phyloP scores from a whole-genome alignment of 129 eudicot genomes.

The Escallonia rubra region DNA sequence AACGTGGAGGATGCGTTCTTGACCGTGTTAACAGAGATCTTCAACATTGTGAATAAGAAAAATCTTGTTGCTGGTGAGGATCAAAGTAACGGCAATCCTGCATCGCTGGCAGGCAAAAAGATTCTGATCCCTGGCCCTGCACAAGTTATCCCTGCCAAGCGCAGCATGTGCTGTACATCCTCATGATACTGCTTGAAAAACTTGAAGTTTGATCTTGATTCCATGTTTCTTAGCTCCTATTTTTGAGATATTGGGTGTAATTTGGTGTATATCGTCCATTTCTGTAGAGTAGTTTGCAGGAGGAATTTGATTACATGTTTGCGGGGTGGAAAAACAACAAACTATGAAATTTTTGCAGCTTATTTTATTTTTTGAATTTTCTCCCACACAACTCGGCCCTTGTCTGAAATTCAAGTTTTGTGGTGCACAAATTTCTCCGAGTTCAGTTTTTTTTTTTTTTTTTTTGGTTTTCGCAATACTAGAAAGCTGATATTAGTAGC shows the following conservation, averaged over 20 bases:
- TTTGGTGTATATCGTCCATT: conserved; percentile 1
- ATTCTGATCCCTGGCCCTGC: conserved; percentile 55
- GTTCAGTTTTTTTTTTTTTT: too few relatives aligned
- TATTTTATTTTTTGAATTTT: too few relatives aligned
- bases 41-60: conserved; percentile 46
- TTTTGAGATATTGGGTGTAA: neutral
- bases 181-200: neutral
- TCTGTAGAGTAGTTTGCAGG: neutral
- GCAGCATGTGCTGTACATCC: conserved; percentile 33
- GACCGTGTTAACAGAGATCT: conserved; percentile 49
- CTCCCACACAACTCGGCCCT: too few relatives aligned
- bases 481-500: too few relatives aligned
- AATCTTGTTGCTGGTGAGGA: conserved; percentile 41
- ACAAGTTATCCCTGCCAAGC: conserved; percentile 43
- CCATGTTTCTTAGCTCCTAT: neutral
- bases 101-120: conserved; percentile 40
- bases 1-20: conserved; percentile 47
- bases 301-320: neutral
- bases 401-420: too few relatives aligned
- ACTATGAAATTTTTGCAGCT: neutral
- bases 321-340: neutral
- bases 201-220: neutral
- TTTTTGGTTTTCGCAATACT: too few relatives aligned
- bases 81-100: conserved; percentile 35
- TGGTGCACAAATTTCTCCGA: too few relatives aligned